Evolutionary conservation across 768 basidiomycete species (phyloP).

Genomic region (Paxillus rubicundulus): DNA sequence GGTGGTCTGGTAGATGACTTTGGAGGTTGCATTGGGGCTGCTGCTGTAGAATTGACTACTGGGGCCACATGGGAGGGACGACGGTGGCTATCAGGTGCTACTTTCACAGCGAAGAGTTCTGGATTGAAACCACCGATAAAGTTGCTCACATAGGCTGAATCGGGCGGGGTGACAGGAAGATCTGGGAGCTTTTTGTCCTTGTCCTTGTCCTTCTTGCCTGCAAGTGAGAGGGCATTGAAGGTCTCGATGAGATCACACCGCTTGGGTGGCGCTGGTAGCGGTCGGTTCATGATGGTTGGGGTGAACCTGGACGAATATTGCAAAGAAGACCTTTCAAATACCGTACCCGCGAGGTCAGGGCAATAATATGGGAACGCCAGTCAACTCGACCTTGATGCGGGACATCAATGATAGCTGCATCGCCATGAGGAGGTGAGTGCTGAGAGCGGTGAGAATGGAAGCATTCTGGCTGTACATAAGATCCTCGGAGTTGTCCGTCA

Average conservation of each 20-base stretch:
- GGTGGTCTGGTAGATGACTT: constrained; percentile 22
- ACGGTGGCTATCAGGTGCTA: constrained; percentile 5
- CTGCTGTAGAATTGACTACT: constrained; percentile 7
- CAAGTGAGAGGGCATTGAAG: constrained; percentile 34
- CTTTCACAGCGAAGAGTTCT: constrained; percentile 7
- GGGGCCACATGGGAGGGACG: constrained; percentile 7
- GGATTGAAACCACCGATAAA: constrained; percentile 54
- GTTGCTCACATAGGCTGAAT: not conserved
- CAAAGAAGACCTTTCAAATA: constrained; percentile 2
- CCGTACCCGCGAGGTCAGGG: not conserved
- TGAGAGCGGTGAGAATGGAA: not conserved
- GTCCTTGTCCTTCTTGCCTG: constrained; percentile 12
- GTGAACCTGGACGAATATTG: constrained; percentile 5
- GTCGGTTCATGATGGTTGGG: constrained; percentile 20
- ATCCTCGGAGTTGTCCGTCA: constrained; percentile 6
- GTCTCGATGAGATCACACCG: constrained; percentile 30
- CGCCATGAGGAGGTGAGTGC: constrained; percentile 10
- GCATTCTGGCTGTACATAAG: not conserved
- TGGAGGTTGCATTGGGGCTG: constrained; percentile 11
- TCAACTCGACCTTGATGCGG: too few species aligned
- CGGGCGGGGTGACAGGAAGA: not conserved
- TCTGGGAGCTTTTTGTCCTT: constrained; percentile 15
- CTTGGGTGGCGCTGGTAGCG: constrained; percentile 11
- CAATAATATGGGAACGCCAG: too few species aligned
- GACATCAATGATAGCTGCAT: constrained; percentile 3